Conservation (phyloP, 495 filamentous ascomycete species). For the Aspergillus wentii region DNA sequence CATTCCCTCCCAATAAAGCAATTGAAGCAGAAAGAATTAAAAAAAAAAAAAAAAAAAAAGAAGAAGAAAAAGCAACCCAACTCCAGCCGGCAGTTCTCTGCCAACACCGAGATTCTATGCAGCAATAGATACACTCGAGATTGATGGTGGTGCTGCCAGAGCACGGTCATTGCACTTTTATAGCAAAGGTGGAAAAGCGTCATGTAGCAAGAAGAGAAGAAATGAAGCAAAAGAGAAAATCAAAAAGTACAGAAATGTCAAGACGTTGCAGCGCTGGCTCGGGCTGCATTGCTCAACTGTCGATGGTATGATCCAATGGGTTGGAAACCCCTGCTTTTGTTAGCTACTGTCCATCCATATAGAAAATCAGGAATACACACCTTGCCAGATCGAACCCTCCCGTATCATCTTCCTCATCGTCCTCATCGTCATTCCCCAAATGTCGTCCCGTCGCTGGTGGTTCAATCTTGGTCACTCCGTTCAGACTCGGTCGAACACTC, state of each 20-base stretch:
- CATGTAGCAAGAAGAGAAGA: too few relatives aligned
- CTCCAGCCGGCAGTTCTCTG: too few relatives aligned
- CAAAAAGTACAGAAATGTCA: constrained; percentile 2
- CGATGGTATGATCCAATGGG: constrained; percentile 65
- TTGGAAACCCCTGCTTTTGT: constrained; percentile 58
- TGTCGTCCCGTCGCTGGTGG: constrained; percentile 2
- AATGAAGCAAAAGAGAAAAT: constrained; percentile 1
- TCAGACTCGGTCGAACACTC: constrained; percentile 7
- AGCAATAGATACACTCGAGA: too few relatives aligned
- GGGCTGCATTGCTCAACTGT: constrained; percentile 42
- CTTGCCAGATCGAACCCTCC: constrained; percentile 63
- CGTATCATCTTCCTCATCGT: constrained; percentile 51
- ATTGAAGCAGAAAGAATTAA: not conserved
- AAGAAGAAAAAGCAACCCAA: constrained; percentile 2
- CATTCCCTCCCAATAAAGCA: constrained; percentile 4
- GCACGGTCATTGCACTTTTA: too few relatives aligned
- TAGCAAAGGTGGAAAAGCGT: too few relatives aligned
- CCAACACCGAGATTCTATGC: constrained; percentile 23
- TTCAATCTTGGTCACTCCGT: too few relatives aligned
- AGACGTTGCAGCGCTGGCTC: constrained; percentile 24
- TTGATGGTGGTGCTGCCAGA: too few relatives aligned
- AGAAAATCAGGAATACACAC: constrained; percentile 33
- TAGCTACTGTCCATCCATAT: constrained; percentile 11
- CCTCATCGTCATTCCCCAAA: constrained; percentile 17
- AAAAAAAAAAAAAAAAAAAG: constrained; percentile 1